phyloP scores from a whole-genome alignment of 371 early-diverging fungal genomes.

The Apophysomyces trapeziformis region DNA sequence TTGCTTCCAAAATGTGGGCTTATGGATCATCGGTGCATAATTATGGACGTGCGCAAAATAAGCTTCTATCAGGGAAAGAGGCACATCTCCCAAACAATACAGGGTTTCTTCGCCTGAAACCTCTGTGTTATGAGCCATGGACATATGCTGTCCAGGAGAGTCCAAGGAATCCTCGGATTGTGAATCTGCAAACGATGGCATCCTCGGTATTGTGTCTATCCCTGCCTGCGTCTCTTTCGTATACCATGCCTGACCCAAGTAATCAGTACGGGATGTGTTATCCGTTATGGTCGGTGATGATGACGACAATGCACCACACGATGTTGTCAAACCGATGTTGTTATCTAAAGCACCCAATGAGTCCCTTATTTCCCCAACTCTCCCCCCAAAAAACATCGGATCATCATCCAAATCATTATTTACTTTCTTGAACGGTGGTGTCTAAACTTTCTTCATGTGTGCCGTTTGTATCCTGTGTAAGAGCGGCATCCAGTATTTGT shows the following conservation, averaged over 20 bases:
- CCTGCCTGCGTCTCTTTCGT: conserved; percentile 36
- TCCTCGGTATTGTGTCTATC: conserved; percentile 32
- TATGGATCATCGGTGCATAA: conserved; percentile 64
- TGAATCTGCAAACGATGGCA: neutral
- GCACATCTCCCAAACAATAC: conserved; percentile 18
- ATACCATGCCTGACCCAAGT: conserved; percentile 52
- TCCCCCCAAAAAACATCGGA: too few species aligned
- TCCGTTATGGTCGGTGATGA: conserved; percentile 15
- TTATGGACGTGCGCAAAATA: conserved; percentile 65
- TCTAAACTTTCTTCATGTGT: conserved; percentile 2
- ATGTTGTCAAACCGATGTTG: conserved; percentile 15
- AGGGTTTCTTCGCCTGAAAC: neutral
- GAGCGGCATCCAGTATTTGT: conserved; percentile 31
- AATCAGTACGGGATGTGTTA: conserved; percentile 37
- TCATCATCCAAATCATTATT: conserved; percentile 5
- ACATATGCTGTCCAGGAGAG: neutral
- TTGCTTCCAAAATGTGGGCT: conserved; percentile 55
- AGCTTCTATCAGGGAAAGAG: conserved; percentile 31
- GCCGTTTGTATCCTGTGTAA: conserved; percentile 6
- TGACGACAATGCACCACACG: neutral
- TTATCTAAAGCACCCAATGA: neutral
- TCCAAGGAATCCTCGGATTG: conserved; percentile 2
- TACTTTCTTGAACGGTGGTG: conserved; percentile 3
- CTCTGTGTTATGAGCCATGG: neutral
- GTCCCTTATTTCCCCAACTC: too few species aligned